A percentile compares a stretch with the other conserved stretches of the same genome.
Conservation (phyloP, 2,329 filamentous ascomycete genomes). For the Cytospora piceae region DNA sequence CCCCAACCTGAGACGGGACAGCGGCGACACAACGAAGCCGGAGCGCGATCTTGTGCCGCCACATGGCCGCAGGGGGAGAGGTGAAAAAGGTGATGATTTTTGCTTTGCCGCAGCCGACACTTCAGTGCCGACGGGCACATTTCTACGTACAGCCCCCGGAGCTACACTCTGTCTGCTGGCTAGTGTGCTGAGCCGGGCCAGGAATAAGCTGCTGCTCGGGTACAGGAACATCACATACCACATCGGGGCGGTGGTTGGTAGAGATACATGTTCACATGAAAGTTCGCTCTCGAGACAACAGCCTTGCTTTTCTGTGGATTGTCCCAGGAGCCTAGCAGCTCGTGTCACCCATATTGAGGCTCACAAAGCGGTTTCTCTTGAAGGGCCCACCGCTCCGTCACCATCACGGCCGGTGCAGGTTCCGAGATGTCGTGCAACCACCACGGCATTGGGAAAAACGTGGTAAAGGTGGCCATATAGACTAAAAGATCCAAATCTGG, state of each 20-base stretch:
- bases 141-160: neutral
- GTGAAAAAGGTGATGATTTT: too few relatives aligned
- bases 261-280: too few relatives aligned
- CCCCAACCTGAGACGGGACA: constrained; percentile 15
- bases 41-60: constrained; percentile 15
- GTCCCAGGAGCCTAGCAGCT: too few relatives aligned
- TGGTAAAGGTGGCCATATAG: constrained; percentile 17
- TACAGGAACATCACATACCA: too few relatives aligned
- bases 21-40: constrained; percentile 3
- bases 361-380: neutral
- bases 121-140: too few relatives aligned
- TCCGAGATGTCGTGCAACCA: constrained; percentile 19
- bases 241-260: too few relatives aligned
- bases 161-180: neutral
- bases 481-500: constrained; percentile 6
- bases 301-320: too few relatives aligned
- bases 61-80: constrained; percentile 5
- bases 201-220: too few relatives aligned
- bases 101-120: constrained; percentile 12
- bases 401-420: constrained; percentile 3
- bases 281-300: too few relatives aligned
- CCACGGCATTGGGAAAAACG: constrained; percentile 18
- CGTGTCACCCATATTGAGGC: neutral
- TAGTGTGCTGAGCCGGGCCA: neutral
- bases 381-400: neutral